phyloP scores from a whole-genome alignment of 2,329 filamentous ascomycete species.

The Aspergillus versicolor region DNA sequence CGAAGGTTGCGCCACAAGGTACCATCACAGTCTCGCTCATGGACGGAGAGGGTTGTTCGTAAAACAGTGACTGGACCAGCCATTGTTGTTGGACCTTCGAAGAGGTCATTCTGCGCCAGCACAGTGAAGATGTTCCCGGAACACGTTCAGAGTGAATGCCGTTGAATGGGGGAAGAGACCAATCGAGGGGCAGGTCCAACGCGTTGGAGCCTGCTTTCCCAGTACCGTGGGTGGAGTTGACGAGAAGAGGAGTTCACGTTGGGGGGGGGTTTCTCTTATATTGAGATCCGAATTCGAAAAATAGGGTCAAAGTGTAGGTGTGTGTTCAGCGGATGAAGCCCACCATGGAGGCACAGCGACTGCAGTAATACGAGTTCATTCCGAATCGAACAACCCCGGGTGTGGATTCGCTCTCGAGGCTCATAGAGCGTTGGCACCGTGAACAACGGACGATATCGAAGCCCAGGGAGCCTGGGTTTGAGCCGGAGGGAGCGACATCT shows the following conservation, averaged over 20 bases:
- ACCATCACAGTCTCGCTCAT: neutral
- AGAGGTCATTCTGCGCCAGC: conserved; percentile 16
- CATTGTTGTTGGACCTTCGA: neutral
- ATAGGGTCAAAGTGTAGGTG: neutral
- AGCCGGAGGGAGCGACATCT: conserved; percentile 23
- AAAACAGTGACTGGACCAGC: neutral
- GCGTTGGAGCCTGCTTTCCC: neutral
- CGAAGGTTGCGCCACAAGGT: neutral
- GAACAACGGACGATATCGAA: conserved; percentile 50
- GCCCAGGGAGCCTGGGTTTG: conserved; percentile 22
- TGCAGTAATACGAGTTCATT: conserved; percentile 52
- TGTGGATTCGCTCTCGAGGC: conserved; percentile 37
- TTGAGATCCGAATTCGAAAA: neutral
- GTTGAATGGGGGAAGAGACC: neutral
- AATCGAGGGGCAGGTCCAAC: conserved; percentile 8
- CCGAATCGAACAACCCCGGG: conserved; percentile 45
- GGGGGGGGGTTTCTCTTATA: neutral
- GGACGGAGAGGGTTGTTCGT: neutral
- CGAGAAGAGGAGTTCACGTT: neutral
- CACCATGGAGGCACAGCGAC: conserved; percentile 45
- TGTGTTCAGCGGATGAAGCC: conserved; percentile 40
- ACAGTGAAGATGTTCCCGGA: conserved; percentile 13
- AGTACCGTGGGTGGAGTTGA: neutral
- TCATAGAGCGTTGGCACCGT: conserved; percentile 48
- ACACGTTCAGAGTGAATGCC: conserved; percentile 3